Percentiles rank a stretch among this genome's conserved stretches.
These are phyloP conservation scores for Mesembryanthemum crystallinum DNA, from an alignment of 148 eudicot species.

Conservation along the genomic window DNA sequence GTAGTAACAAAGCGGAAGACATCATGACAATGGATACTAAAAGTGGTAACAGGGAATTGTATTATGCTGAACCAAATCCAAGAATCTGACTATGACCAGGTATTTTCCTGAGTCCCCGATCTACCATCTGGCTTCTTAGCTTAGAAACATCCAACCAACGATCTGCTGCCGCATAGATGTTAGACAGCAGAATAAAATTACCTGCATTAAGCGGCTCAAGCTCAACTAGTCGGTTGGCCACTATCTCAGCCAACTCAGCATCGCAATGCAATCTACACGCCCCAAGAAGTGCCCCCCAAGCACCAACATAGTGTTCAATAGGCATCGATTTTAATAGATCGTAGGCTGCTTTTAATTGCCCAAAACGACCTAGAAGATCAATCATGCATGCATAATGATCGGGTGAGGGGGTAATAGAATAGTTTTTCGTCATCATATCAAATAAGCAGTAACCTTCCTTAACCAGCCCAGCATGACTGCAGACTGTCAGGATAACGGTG, in stretches of 20 bases:
- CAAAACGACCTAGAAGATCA: conserved; percentile 67
- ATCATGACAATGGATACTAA: background rate
- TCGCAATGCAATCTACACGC: conserved; percentile 60
- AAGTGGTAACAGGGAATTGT: conserved; percentile 11
- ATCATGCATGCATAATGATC: conserved; percentile 76
- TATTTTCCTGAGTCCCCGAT: conserved; percentile 44
- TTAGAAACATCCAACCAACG: conserved; percentile 58
- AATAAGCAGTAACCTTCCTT: conserved; percentile 56
- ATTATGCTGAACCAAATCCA: conserved; percentile 33
- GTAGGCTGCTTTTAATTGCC: conserved; percentile 55
- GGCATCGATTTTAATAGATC: conserved; percentile 58
- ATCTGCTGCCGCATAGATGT: conserved; percentile 61
- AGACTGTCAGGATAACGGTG: conserved; percentile 60
- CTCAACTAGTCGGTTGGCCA: conserved; percentile 45
- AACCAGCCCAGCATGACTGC: conserved; percentile 55
- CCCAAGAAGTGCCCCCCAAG: conserved; percentile 82
- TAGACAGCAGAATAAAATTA: conserved; percentile 56
- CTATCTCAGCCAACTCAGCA: conserved; percentile 45
- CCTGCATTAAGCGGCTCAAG: conserved; percentile 57
- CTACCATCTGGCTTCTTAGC: conserved; percentile 47
- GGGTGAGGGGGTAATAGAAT: conserved; percentile 44
- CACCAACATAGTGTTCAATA: conserved; percentile 48
- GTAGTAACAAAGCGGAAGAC: background rate
- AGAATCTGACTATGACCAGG: conserved; percentile 52
- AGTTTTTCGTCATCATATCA: conserved; percentile 44